These are phyloP conservation scores for Ilyonectria mors-panacis DNA, from an alignment of 2,329 filamentous ascomycete species.

Conservation along the genomic window DNA sequence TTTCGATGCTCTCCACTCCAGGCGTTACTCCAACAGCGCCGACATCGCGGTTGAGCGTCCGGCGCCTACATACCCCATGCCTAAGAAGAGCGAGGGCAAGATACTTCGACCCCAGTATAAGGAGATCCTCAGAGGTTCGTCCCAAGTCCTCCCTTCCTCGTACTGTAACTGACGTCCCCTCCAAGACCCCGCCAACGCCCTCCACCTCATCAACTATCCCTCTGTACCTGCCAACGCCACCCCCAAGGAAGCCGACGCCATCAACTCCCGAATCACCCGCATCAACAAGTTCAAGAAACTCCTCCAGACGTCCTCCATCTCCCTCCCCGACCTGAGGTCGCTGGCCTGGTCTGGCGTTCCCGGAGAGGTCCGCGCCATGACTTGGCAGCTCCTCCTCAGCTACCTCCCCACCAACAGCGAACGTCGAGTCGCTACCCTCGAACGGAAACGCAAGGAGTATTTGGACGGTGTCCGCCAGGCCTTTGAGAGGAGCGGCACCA, in stretches of 20 bases:
- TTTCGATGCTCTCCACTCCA: slow-evolving; percentile 57
- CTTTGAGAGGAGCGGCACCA: slow-evolving; percentile 75
- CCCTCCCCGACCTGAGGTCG: slow-evolving; percentile 84
- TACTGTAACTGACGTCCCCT: slow-evolving; percentile 33
- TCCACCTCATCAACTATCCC: slow-evolving; percentile 94
- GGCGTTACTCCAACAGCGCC: slow-evolving; percentile 85
- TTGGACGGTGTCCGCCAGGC: slow-evolving; percentile 87
- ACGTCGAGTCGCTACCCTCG: slow-evolving; percentile 87
- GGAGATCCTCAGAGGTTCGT: slow-evolving; percentile 83
- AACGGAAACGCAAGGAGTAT: slow-evolving; percentile 97
- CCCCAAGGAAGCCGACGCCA: slow-evolving; percentile 86
- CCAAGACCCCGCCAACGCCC: slow-evolving; percentile 86
- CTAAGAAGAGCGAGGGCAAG: slow-evolving; percentile 93
- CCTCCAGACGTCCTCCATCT: slow-evolving; percentile 91
- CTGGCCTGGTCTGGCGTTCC: slow-evolving; percentile 96
- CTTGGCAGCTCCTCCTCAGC: slow-evolving; percentile 96
- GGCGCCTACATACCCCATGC: slow-evolving; percentile 84
- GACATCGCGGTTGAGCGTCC: slow-evolving; percentile 95
- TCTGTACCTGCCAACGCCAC: slow-evolving; percentile 80
- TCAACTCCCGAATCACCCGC: slow-evolving; percentile 88
- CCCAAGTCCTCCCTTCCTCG: slow-evolving; percentile 1
- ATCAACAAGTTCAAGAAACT: slow-evolving; percentile 99
- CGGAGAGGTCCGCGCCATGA: slow-evolving; percentile 96
- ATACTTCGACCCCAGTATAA: slow-evolving; percentile 98
- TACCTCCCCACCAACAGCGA: slow-evolving; percentile 98